phyloP scores from a whole-genome alignment of 2,329 filamentous ascomycete species.

The Monascus ruber region DNA sequence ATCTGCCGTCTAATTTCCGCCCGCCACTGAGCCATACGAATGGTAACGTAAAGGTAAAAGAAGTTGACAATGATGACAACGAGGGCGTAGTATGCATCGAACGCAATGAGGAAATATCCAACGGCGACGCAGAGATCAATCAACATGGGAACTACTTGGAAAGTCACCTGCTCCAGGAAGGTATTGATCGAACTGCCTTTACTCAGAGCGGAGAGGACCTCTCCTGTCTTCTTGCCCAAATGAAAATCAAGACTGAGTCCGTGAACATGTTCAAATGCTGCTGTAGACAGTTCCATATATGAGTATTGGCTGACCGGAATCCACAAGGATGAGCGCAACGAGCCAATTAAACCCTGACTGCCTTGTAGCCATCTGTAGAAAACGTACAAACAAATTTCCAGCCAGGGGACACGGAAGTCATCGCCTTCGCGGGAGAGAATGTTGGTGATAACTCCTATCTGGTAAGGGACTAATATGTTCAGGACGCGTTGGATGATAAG shows the following conservation, averaged over 20 bases:
- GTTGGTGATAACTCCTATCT: slow-evolving; percentile 71
- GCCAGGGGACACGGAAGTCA: slow-evolving; percentile 54
- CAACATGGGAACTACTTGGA: slow-evolving; percentile 90
- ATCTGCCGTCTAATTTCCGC: slow-evolving; percentile 84
- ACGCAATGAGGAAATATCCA: slow-evolving; percentile 63
- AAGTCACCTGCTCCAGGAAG: slow-evolving; percentile 92
- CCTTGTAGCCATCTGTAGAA: slow-evolving; percentile 74
- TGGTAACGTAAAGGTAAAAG: slow-evolving; percentile 91
- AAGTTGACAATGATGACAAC: slow-evolving; percentile 86
- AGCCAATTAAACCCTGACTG: slow-evolving; percentile 75
- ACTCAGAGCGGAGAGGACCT: slow-evolving; percentile 88
- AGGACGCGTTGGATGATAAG: slow-evolving; percentile 70
- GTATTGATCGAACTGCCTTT: slow-evolving; percentile 95
- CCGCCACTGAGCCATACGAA: slow-evolving; percentile 88
- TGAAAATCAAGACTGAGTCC: slow-evolving; percentile 92
- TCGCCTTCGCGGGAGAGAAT: slow-evolving; percentile 51
- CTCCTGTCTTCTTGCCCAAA: slow-evolving; percentile 88
- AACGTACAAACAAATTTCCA: slow-evolving; percentile 64
- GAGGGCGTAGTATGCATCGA: slow-evolving; percentile 82
- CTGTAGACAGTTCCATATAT: slow-evolving; percentile 84
- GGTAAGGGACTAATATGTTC: slow-evolving; percentile 74
- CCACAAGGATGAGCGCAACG: slow-evolving; percentile 74
- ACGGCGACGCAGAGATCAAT: slow-evolving; percentile 81
- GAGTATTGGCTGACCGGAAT: slow-evolving; percentile 96
- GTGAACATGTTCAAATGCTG: slow-evolving; percentile 95